phyloP scores from a whole-genome alignment of 1,284 basidiomycete genomes.

The Microbotryum scabiosae region DNA sequence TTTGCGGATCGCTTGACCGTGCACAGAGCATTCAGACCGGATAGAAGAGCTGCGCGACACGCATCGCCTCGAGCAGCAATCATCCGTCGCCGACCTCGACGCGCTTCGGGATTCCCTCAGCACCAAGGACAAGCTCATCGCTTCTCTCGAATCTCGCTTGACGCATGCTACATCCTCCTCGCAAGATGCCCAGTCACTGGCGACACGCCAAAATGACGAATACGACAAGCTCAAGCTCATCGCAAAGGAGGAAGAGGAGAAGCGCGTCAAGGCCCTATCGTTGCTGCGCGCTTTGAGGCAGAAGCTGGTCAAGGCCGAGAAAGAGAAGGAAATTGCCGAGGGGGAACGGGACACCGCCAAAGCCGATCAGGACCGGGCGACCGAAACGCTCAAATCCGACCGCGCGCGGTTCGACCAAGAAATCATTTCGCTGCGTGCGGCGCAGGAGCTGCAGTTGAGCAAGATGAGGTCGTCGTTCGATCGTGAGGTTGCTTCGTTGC shows the following conservation, averaged over 20 bases:
- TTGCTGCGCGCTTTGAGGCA: slow-evolving; percentile 78
- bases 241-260: slow-evolving; percentile 88
- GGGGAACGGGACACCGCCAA: slow-evolving; percentile 39
- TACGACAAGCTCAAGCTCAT: slow-evolving; percentile 48
- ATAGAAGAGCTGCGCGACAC: slow-evolving; percentile 74
- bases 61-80: slow-evolving; percentile 64
- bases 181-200: slow-evolving; percentile 45
- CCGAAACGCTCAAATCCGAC: slow-evolving; percentile 54
- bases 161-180: slow-evolving; percentile 40
- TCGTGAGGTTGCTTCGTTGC: slow-evolving; percentile 55
- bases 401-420: slow-evolving; percentile 50
- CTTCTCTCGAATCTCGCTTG: slow-evolving; percentile 34
- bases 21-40: slow-evolving; percentile 67
- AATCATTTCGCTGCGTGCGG: slow-evolving; percentile 42
- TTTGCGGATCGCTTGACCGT: neutral
- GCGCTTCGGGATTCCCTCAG: slow-evolving; percentile 51
- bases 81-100: slow-evolving; percentile 63
- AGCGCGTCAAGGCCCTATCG: slow-evolving; percentile 82
- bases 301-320: slow-evolving; percentile 84
- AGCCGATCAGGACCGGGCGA: slow-evolving; percentile 49
- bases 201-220: slow-evolving; percentile 44
- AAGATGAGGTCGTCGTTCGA: slow-evolving; percentile 64
- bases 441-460: slow-evolving; percentile 62
- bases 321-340: slow-evolving; percentile 66
- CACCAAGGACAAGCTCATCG: slow-evolving; percentile 19